These are phyloP conservation scores for Suhomyces emberorum DNA, from an alignment of 805 yeast species.

Conservation along the genomic window DNA sequence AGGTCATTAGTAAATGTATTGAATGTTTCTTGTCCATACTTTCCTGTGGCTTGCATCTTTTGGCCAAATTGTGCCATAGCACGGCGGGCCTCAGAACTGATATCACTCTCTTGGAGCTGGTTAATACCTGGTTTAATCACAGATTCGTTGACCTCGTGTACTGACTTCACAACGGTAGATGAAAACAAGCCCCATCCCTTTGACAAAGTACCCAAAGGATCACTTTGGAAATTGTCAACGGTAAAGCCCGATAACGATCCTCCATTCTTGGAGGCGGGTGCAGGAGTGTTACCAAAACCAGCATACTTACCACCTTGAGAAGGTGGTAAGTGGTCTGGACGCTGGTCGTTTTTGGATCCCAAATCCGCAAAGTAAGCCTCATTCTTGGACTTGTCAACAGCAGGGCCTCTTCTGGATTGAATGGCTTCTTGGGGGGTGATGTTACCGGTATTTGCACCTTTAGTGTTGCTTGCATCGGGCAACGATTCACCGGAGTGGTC, in stretches of 20 bases:
- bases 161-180: constrained; percentile 77
- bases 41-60: constrained; percentile 85
- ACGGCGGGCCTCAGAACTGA: constrained; percentile 75
- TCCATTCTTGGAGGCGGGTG: constrained; percentile 29
- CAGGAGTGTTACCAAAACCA: constrained; percentile 86
- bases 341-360: constrained; percentile 65
- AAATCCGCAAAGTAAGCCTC: constrained; percentile 80
- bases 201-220: constrained; percentile 86
- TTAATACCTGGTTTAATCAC: constrained; percentile 90
- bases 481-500: constrained; percentile 52
- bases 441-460: constrained; percentile 3
- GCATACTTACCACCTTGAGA: constrained; percentile 90
- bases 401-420: constrained; percentile 42
- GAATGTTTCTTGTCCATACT: constrained; percentile 67
- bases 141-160: constrained; percentile 78
- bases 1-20: constrained; percentile 50
- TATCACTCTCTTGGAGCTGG: constrained; percentile 72
- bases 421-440: constrained; percentile 22
- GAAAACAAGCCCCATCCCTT: constrained; percentile 96
- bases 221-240: constrained; percentile 66
- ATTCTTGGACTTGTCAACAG: constrained; percentile 53
- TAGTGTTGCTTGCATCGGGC: constrained; percentile 22
- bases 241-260: constrained; percentile 57
- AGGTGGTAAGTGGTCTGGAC: constrained; percentile 82
- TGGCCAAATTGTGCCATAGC: constrained; percentile 98